Conservation (phyloP, 2,329 filamentous ascomycete species). For the Blumeria hordei region DNA sequence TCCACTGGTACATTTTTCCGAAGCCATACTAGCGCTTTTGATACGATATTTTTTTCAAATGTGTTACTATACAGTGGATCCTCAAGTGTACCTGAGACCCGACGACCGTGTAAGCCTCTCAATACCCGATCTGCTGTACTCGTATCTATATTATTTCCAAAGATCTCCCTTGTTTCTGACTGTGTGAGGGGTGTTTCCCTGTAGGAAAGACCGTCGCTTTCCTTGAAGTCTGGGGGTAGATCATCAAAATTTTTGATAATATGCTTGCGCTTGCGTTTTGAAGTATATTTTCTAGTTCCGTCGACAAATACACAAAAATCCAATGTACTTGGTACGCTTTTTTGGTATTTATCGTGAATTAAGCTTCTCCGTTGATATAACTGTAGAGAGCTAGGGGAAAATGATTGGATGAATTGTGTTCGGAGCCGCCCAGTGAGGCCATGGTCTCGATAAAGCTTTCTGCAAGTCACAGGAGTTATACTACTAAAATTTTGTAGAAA, state of each 20-base stretch:
- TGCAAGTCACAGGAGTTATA: no score
- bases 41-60: conserved; percentile 16
- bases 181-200: conserved; percentile 23
- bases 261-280: no score
- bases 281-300: no score
- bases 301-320: no score
- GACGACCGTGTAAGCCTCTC: conserved; percentile 33
- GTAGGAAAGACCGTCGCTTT: conserved; percentile 30
- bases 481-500: no score
- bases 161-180: conserved; percentile 23
- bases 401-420: no score
- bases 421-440: no score
- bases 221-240: conserved; percentile 31
- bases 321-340: no score
- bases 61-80: conserved; percentile 21
- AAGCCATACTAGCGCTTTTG: conserved; percentile 28
- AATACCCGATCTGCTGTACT: conserved; percentile 27
- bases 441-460: no score
- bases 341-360: no score
- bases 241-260: conserved; percentile 29
- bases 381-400: no score
- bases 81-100: conserved; percentile 37
- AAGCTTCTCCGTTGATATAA: no score
- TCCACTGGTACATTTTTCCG: conserved; percentile 29
- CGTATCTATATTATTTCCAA: conserved; percentile 23